Evolutionary conservation across 2,329 filamentous ascomycete genomes (phyloP), one percentile per base, ranked within the genome.

Genomic region (Paraphaeosphaeria sporulosa): DNA sequence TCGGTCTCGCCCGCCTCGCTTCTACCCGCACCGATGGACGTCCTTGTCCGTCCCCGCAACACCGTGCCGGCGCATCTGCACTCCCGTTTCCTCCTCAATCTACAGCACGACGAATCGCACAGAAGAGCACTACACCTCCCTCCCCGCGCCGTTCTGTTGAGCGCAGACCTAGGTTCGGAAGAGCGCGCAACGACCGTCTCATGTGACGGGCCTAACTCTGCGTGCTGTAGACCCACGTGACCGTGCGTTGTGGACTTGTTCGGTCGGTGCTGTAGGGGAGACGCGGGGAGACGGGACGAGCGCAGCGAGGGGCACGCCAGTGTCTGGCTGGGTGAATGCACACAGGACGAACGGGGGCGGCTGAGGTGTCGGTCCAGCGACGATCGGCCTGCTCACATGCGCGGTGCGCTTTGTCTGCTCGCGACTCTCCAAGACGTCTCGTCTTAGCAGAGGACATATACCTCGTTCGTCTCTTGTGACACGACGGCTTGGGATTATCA

Each of bases 141-240:
- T 19, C 10, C 32, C 38, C 30, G 19, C 48, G n/a, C 32, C 6
- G 32, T 15, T 19, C 48, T n/a, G 32, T 17, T 25, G 13, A 51
- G 48, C 48, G 48, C 48, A 51, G 19, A 10, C 17, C 48, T 40
- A 19, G 23, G 48, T n/a, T 38, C 48, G 48, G 48, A 51, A 38
- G 48, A 51, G 27, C 27, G 47, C 48, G 48, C 32, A 51, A 7
- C 3, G n/a, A 32, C 7, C 6, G 48, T 32, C 19, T 49, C 46
- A 19, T n/a, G 10, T 36, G 47, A 17, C 21, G 7, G 2, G 4
- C 36, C 30, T 50, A 21, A 25, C 38, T 25, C 4, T 12, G 25
- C 19, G 8, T 23, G 12, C 13, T 51, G 38, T 51, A 8, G 32
- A 15, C n/a, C 10, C 48, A 51, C 48, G 48, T 40, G 48, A 51